Evolutionary conservation across 2,329 filamentous ascomycete species (phyloP), one percentile per base, ranked within the genome.

Genomic region (Sarocladiaceae sp.): DNA sequence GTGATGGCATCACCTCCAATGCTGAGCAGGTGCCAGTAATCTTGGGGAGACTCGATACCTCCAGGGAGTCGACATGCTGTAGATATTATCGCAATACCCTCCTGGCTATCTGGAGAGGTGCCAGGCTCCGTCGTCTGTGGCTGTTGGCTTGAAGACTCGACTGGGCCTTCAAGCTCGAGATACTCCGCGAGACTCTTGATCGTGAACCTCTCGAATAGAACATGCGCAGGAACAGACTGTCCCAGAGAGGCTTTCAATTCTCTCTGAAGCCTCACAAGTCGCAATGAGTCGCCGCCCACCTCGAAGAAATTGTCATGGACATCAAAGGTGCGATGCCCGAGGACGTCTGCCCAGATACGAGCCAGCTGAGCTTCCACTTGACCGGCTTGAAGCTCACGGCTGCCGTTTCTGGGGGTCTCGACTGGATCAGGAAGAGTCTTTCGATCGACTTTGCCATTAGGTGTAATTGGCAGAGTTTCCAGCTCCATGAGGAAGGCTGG

Each of bases 61-160:
- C 65, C 66, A 2, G 66, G 63, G 48, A 68, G 56, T 19, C 65
- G 62, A 49, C 64, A 68, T 5, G 62, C 57, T 58, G 66, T 65
- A 39, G 64, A 64, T 15, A 67, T 55, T 26, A 69, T 61, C 45
- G 66, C 66, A 26, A 69, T 60, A 29, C 51, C 50, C 26, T 53
- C 46, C 6, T 45, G 26, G 7, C 16, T 4, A 24, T 29, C 37
- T 41, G 37, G 19, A 3, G 13, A 23, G 23, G 23, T 24, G n/a
- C 19, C 37, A 27, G 37, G 37, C 23, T 41, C 24, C 29, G n/a
- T 15, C 6, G 18, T 23, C 19, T 27, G 37, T 15, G 23, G 9
- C 19, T 11, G 37, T 24, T 4, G 12, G 37, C 23, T 13, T 15
- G 29, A 11, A 6, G 37, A 15, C 24, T 11, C 37, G 7, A 18